These are phyloP conservation scores for Colletotrichum somersetense DNA, from an alignment of 2,329 filamentous ascomycete genomes.

Conservation along the genomic window DNA sequence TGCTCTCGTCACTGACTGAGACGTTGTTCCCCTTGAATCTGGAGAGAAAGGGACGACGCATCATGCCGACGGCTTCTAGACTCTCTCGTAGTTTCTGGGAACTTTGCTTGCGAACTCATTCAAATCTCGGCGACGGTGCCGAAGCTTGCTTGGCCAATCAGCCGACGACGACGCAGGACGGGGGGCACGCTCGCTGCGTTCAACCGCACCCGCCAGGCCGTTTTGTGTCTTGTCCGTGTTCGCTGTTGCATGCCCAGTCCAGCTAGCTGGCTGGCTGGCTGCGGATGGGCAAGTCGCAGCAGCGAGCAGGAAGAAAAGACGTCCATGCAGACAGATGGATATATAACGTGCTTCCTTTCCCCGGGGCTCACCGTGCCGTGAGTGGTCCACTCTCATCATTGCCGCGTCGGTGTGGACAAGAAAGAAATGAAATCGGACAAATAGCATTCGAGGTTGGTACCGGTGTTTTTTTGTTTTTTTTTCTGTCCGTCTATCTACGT, in stretches of 20 bases:
- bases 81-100: background rate
- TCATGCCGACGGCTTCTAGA: conserved; percentile 18
- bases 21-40: conserved; percentile 10
- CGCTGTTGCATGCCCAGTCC: conserved; percentile 10
- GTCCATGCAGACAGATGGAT: background rate
- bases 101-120: conserved; percentile 18
- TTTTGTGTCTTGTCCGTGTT: conserved; percentile 25
- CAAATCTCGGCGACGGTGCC: conserved; percentile 6
- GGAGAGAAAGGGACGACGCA: conserved; percentile 14
- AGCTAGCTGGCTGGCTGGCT: conserved; percentile 5
- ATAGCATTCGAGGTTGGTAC: conserved; percentile 35
- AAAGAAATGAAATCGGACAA: conserved; percentile 6
- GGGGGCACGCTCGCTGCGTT: conserved; percentile 22
- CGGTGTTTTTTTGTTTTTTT: background rate
- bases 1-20: background rate
- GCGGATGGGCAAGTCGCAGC: background rate
- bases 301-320: background rate
- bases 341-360: conserved; percentile 20
- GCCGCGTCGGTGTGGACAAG: conserved; percentile 3
- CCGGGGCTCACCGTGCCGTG: background rate
- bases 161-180: background rate
- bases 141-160: conserved; percentile 12
- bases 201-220: conserved; percentile 28
- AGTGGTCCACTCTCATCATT: background rate
- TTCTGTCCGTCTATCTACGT: background rate